These are phyloP conservation scores for Tephrocybe sp. DNA, from an alignment of 768 basidiomycete genomes.

Conservation along the genomic window DNA sequence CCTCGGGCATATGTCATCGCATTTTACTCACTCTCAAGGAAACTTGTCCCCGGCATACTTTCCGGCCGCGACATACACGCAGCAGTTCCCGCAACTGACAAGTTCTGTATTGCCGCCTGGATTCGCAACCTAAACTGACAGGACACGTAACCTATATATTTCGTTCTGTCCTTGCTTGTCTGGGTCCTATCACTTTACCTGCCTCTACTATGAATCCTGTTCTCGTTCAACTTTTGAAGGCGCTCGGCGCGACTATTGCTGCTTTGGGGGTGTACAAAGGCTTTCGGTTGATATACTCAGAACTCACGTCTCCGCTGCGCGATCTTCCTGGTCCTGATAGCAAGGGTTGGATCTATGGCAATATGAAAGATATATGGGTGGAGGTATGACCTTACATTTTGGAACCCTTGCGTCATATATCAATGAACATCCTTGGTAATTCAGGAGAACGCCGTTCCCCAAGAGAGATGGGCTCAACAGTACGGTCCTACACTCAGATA, in stretches of 20 bases:
- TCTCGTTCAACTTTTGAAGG: conserved; percentile 20
- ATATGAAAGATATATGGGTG: conserved; percentile 29
- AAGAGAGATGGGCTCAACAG: conserved; percentile 13
- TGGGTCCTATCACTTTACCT: too few species aligned
- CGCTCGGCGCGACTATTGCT: conserved; percentile 17
- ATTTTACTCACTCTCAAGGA: background rate
- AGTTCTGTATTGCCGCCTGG: background rate
- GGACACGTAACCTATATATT: background rate
- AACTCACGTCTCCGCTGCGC: conserved; percentile 42
- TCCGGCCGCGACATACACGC: too few species aligned
- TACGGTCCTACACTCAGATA: conserved; percentile 13
- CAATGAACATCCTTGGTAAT: background rate
- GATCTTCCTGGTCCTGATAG: conserved; percentile 53
- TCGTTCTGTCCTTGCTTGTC: too few species aligned
- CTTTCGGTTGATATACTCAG: conserved; percentile 32
- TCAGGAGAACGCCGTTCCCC: conserved; percentile 30
- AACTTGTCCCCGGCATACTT: too few species aligned
- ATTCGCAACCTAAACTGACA: background rate
- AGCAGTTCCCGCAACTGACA: too few species aligned
- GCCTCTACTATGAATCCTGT: too few species aligned
- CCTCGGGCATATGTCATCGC: background rate
- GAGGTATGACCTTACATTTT: background rate
- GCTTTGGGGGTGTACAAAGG: conserved; percentile 29
- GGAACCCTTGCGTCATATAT: background rate
- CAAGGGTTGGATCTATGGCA: conserved; percentile 46